These are phyloP conservation scores for Rhizopogon vinicolor DNA, from an alignment of 768 basidiomycete species.

Conservation along the genomic window DNA sequence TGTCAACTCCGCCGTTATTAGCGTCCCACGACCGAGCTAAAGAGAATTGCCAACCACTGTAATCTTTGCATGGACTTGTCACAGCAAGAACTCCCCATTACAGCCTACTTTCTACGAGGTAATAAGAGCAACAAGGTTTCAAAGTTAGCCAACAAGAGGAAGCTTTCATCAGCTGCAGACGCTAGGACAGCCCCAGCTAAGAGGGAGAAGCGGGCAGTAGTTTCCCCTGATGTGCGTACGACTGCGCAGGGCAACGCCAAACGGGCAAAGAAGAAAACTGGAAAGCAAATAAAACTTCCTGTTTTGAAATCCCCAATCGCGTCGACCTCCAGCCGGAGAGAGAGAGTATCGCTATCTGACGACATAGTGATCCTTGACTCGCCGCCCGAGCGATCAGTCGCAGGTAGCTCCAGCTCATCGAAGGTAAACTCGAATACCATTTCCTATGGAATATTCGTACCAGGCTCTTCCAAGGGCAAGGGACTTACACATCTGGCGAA, in stretches of 20 bases:
- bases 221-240: not conserved
- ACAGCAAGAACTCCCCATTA: constrained; percentile 28
- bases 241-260: not conserved
- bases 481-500: not conserved
- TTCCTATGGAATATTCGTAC: not conserved
- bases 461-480: not conserved
- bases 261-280: not conserved
- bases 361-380: not conserved
- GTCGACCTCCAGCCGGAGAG: not conserved
- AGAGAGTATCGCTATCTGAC: not conserved
- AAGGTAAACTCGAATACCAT: not conserved
- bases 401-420: not conserved
- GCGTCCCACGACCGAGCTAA: not conserved
- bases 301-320: not conserved
- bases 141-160: constrained; percentile 3
- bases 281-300: not conserved
- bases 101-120: constrained; percentile 18
- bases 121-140: constrained; percentile 7
- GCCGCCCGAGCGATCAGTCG: not conserved
- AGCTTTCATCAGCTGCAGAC: not conserved
- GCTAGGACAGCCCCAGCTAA: constrained; percentile 8
- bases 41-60: not conserved
- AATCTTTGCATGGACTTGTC: constrained; percentile 23
- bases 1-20: constrained; percentile 32
- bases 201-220: constrained; percentile 6